phyloP scores from a whole-genome alignment of 768 basidiomycete genomes.

The Lactifluus subvellereus region DNA sequence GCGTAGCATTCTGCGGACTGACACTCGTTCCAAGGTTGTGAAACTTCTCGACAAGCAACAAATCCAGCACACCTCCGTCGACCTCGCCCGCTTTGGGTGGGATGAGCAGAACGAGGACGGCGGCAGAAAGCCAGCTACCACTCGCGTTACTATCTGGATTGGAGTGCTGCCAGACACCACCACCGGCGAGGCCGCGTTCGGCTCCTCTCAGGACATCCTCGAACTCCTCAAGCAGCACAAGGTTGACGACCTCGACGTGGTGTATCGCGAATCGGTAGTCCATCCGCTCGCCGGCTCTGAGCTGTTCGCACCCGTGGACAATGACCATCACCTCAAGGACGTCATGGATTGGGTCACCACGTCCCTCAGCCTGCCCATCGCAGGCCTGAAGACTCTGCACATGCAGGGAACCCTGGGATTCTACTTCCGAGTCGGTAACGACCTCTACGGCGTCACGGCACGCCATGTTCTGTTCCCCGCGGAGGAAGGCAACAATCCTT shows the following conservation, averaged over 20 bases:
- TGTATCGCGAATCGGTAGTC: constrained; percentile 27
- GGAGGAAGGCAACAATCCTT: background rate
- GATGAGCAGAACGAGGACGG: constrained; percentile 23
- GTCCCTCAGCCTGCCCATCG: constrained; percentile 29
- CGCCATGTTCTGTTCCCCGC: constrained; percentile 27
- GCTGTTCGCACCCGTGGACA: constrained; percentile 25
- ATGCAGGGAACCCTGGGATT: constrained; percentile 37
- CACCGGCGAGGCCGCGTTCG: constrained; percentile 24
- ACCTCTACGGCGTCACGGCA: constrained; percentile 34
- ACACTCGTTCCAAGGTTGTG: constrained; percentile 10
- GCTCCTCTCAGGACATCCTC: constrained; percentile 24
- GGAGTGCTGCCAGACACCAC: constrained; percentile 26
- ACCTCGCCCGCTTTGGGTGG: constrained; percentile 17
- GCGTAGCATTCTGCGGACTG: background rate
- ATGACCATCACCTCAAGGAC: constrained; percentile 30
- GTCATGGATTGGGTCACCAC: constrained; percentile 36
- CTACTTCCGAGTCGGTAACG: constrained; percentile 31
- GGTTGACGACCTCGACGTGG: constrained; percentile 25
- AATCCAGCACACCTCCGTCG: constrained; percentile 5
- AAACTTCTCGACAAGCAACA: constrained; percentile 3
- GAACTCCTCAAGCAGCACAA: constrained; percentile 20
- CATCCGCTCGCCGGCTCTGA: constrained; percentile 22
- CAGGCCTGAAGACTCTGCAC: constrained; percentile 27
- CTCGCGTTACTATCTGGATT: background rate
- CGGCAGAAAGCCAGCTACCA: background rate